Conservation (phyloP, 805 yeast species). For the Tetrapisispora namnaoensis region DNA sequence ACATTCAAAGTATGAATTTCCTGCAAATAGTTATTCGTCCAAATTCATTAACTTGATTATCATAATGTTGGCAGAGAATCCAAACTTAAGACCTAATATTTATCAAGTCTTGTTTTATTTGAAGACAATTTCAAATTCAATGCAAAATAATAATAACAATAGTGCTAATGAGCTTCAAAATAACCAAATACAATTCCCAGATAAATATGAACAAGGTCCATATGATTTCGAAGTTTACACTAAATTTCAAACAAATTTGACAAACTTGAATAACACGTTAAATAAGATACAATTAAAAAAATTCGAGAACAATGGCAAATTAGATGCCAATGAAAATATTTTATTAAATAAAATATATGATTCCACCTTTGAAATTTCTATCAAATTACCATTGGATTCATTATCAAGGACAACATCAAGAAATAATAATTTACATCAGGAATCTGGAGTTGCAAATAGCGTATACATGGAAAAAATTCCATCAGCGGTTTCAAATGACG, state of each 20-base stretch:
- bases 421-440: not conserved
- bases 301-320: conserved; percentile 7
- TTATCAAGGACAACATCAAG: not conserved
- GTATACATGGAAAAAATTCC: not conserved
- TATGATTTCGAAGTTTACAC: conserved; percentile 49
- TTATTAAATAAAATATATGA: conserved; percentile 20
- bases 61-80: conserved; percentile 76
- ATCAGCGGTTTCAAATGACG: not conserved
- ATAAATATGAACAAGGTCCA: conserved; percentile 38
- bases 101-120: conserved; percentile 66
- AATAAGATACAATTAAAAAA: conserved; percentile 20
- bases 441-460: not conserved
- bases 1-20: conserved; percentile 76
- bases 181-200: conserved; percentile 41
- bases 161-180: not conserved
- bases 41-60: conserved; percentile 67
- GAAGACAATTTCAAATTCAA: conserved; percentile 43
- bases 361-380: conserved; percentile 23
- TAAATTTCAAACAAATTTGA: conserved; percentile 36
- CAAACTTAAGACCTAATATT: conserved; percentile 74
- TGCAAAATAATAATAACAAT: not conserved
- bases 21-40: conserved; percentile 63
- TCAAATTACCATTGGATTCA: conserved; percentile 18
- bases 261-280: conserved; percentile 23
- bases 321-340: conserved; percentile 9